A percentile compares a stretch with the other conserved stretches of the same genome.
These are phyloP conservation scores for Sordariomycetes sp. DNA, from an alignment of 2,329 filamentous ascomycete genomes.

Conservation along the genomic window DNA sequence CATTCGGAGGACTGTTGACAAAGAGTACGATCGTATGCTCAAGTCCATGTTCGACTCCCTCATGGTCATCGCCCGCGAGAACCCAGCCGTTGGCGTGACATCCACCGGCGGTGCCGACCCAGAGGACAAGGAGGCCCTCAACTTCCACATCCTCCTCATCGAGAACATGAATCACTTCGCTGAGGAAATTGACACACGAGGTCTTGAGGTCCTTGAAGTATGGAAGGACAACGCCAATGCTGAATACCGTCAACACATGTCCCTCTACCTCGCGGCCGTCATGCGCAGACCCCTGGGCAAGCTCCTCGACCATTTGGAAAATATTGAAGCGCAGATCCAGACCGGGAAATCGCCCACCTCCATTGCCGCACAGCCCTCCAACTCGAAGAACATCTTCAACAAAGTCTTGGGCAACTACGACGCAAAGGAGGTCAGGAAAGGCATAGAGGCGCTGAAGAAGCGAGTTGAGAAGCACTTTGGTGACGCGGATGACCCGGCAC, in stretches of 20 bases:
- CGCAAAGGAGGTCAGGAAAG: slow-evolving; percentile 74
- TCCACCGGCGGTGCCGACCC: slow-evolving; percentile 38
- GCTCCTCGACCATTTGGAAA: slow-evolving; percentile 84
- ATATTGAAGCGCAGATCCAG: slow-evolving; percentile 65
- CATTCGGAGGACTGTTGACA: slow-evolving; percentile 70
- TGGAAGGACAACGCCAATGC: slow-evolving; percentile 72
- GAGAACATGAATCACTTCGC: slow-evolving; percentile 99
- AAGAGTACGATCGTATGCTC: slow-evolving; percentile 80
- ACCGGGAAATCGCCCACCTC: slow-evolving; percentile 48
- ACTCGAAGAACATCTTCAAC: slow-evolving; percentile 74
- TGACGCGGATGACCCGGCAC: slow-evolving; percentile 66
- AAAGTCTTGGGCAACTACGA: slow-evolving; percentile 78
- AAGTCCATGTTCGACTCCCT: slow-evolving; percentile 96
- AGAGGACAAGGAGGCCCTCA: slow-evolving; percentile 93
- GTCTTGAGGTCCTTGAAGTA: slow-evolving; percentile 67
- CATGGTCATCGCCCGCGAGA: slow-evolving; percentile 81
- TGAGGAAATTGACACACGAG: slow-evolving; percentile 74
- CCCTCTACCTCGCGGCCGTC: slow-evolving; percentile 76
- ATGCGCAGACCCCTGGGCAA: slow-evolving; percentile 85
- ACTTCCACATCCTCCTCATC: slow-evolving; percentile 94
- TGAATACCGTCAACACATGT: slow-evolving; percentile 81
- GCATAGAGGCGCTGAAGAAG: slow-evolving; percentile 83
- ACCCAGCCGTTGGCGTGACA: slow-evolving; percentile 37
- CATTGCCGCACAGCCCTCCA: slow-evolving; percentile 73
- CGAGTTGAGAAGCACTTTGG: slow-evolving; percentile 97